phyloP scores from a whole-genome alignment of 139 green algal genomes.

The Micractinium conductrix region DNA sequence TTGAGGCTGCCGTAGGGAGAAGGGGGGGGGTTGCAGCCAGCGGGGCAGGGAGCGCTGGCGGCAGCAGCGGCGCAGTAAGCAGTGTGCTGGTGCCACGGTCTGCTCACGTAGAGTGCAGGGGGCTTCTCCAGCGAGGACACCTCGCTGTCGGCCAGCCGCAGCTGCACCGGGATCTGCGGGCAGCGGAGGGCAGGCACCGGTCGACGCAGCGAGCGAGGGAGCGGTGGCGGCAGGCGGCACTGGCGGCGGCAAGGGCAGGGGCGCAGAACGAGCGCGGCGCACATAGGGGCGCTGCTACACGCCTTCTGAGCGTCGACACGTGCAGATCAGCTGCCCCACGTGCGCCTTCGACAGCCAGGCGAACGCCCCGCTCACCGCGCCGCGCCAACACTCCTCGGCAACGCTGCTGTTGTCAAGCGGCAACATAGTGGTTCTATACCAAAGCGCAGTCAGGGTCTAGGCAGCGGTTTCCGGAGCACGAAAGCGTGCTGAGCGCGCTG shows the following conservation, averaged over 20 bases:
- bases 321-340: background rate
- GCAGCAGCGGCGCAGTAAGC: background rate
- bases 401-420: background rate
- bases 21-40: background rate
- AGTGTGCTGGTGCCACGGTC: no score
- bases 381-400: slow-evolving; percentile 18
- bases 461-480: background rate
- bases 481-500: background rate
- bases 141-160: slow-evolving; percentile 43
- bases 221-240: background rate
- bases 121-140: slow-evolving; percentile 33
- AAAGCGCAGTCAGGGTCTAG: background rate
- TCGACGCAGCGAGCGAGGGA: background rate
- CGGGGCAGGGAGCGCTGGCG: background rate
- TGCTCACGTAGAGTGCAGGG: slow-evolving; percentile 37
- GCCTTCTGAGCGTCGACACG: background rate
- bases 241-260: background rate
- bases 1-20: background rate
- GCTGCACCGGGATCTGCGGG: slow-evolving; percentile 39
- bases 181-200: background rate
- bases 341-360: background rate
- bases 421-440: background rate
- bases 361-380: background rate
- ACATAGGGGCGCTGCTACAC: background rate
- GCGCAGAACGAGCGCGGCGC: background rate